Conservation (phyloP, 2,329 filamentous ascomycete genomes). For the Diplodia scrobiculata region DNA sequence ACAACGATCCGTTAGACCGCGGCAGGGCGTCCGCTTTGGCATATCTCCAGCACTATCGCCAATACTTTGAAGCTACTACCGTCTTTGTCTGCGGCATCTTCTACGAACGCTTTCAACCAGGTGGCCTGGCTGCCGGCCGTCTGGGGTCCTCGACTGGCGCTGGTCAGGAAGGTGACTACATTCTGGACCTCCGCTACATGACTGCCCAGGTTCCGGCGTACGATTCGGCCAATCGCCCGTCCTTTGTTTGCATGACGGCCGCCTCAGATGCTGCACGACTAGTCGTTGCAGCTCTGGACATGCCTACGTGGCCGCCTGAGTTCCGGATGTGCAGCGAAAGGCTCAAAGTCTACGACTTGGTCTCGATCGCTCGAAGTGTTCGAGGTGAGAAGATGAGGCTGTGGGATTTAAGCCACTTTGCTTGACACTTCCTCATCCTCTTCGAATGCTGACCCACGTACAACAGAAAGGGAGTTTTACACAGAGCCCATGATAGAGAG, state of each 20-base stretch:
- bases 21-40: constrained; percentile 60
- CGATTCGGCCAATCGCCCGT: constrained; percentile 52
- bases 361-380: constrained; percentile 53
- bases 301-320: constrained; percentile 67
- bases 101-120: constrained; percentile 72
- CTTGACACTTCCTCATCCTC: background rate
- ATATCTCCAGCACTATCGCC: constrained; percentile 58
- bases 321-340: constrained; percentile 70
- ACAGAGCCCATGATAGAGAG: constrained; percentile 37
- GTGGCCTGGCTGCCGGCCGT: constrained; percentile 61
- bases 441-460: constrained; percentile 23
- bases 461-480: constrained; percentile 37
- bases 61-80: constrained; percentile 63
- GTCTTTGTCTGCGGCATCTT: constrained; percentile 74
- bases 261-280: constrained; percentile 71
- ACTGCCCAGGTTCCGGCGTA: constrained; percentile 63
- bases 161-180: constrained; percentile 62
- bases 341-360: constrained; percentile 62
- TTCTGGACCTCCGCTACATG: constrained; percentile 63
- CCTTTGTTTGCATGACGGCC: constrained; percentile 66
- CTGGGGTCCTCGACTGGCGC: constrained; percentile 61
- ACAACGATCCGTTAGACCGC: constrained; percentile 63
- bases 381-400: background rate
- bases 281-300: constrained; percentile 67
- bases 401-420: background rate